Percentiles rank a stretch among this genome's conserved stretches.
Evolutionary conservation across 371 early-diverging fungal genomes (phyloP).

Genomic region (Mortierella sp.): DNA sequence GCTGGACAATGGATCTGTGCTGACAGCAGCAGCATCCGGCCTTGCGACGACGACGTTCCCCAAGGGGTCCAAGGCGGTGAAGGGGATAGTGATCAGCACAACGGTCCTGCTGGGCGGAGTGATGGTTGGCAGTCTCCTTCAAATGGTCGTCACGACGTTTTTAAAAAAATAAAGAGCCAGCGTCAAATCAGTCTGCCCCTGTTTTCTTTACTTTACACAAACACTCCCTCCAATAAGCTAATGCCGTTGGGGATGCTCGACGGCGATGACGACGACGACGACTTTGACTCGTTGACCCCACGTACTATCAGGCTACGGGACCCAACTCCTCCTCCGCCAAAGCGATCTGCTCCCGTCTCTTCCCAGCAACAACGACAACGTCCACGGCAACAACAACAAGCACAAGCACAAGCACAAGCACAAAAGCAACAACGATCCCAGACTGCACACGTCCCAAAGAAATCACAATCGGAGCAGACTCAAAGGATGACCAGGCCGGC

Average conservation of each 20-base stretch:
- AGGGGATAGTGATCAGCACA: slow-evolving; percentile 40
- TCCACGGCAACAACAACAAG: neutral
- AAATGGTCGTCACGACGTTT: slow-evolving; percentile 29
- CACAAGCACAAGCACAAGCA: neutral
- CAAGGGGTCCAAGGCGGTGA: slow-evolving; percentile 31
- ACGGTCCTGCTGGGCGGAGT: slow-evolving; percentile 44
- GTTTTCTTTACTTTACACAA: neutral
- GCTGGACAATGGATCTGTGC: slow-evolving; percentile 25
- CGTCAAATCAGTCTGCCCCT: neutral
- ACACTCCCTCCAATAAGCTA: neutral
- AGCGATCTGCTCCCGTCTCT: neutral
- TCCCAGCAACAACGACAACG: slow-evolving; percentile 3
- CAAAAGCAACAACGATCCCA: neutral
- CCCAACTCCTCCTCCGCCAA: slow-evolving; percentile 7
- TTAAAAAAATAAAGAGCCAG: slow-evolving; percentile 1
- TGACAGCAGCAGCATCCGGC: slow-evolving; percentile 8
- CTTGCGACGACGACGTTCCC: slow-evolving; percentile 22
- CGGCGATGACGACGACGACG: slow-evolving; percentile 20
- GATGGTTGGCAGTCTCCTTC: slow-evolving; percentile 46
- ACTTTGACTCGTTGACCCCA: slow-evolving; percentile 14
- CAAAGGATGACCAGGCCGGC: neutral
- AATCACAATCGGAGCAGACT: neutral
- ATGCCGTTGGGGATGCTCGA: neutral
- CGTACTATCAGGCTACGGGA: neutral
- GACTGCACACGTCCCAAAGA: neutral